phyloP scores from a whole-genome alignment of 2,329 filamentous ascomycete species.

The Pseudocercospora ulei region DNA sequence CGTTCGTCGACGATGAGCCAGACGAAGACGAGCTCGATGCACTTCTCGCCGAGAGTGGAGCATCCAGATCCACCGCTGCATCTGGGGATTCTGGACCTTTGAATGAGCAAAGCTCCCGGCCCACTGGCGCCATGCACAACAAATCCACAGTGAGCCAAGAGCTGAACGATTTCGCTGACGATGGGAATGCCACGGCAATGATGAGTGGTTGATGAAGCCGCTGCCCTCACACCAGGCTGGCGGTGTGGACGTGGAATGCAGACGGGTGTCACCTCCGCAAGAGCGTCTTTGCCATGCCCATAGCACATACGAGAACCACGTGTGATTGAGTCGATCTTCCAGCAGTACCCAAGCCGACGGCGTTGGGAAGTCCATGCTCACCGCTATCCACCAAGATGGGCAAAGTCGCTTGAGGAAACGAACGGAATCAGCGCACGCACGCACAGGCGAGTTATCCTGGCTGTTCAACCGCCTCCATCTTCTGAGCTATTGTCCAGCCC shows the following conservation, averaged over 20 bases:
- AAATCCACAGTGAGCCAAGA: not conserved
- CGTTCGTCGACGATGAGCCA: conserved; percentile 18
- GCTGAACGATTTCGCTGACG: conserved; percentile 47
- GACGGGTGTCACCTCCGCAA: conserved; percentile 1
- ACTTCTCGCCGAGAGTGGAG: too few species aligned
- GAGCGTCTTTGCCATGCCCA: not conserved
- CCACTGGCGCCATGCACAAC: not conserved
- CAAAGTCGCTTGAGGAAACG: conserved; percentile 5
- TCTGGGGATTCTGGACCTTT: too few species aligned
- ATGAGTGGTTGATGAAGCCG: conserved; percentile 23
- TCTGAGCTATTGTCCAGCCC: conserved; percentile 8
- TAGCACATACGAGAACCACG: conserved; percentile 1
- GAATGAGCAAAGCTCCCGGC: conserved; percentile 38
- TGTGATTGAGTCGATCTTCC: conserved; percentile 3
- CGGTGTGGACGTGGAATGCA: conserved; percentile 9
- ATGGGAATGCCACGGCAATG: conserved; percentile 56
- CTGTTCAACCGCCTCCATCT: conserved; percentile 6
- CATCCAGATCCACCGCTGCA: too few species aligned
- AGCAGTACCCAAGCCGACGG: not conserved
- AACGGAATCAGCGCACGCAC: conserved; percentile 3
- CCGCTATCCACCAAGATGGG: conserved; percentile 6
- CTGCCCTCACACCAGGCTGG: conserved; percentile 1
- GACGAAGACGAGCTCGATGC: conserved; percentile 42
- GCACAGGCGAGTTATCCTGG: conserved; percentile 5
- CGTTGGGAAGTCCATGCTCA: conserved; percentile 2